Evolutionary conservation across 164 flowering plant genomes (phyloP), one percentile per base, ranked within the genome.

Genomic region (Macadamia integrifolia): DNA sequence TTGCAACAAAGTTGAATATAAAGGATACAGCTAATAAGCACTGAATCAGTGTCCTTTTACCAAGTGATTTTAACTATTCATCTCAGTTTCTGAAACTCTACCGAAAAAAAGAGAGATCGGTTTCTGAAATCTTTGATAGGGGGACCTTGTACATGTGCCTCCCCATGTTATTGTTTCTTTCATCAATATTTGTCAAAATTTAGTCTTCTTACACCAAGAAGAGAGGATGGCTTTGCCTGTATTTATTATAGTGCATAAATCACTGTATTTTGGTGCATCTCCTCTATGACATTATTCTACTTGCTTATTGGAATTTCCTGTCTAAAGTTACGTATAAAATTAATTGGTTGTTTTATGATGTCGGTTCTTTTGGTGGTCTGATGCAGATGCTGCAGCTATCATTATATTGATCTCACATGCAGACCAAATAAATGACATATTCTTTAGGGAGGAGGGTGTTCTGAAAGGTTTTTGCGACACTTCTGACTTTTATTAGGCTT

Each of bases 361-460:
- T 58, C 17, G 11, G 5, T 14, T 18, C 1, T 73, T 60, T 49
- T 15, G 53, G 56, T 69, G 61, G 66, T 17, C 60, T 70, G 55
- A 42, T 76, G 84, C 92, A 92, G 97, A 78, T 81, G 85, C 80
- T 61, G 69, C 79, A 61, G 88, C 89, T 64, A 72, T 88, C 74
- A 71, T 90, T 68, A 60, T 86, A 58, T 75, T 73, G 63, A 61
- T 79, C 28, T 75, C 83, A 69, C 74, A 76, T 48, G 66, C 69
- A 23, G 86, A 86, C 69, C 86, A 86, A 72, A 68, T 81, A 58
- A 69, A 80, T 61, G 82, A 83, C 40, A 31, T 79, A 57, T 66
- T 87, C 62, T 81, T 79, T 65, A 78, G 87, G 57, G 69, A 75
- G 10, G 80, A 82, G 69, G 89, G 85, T 67, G 71, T 75, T 69